Base-by-base conservation (phyloP, 208 protist genomes). In the Angomonas deanei region DNA sequence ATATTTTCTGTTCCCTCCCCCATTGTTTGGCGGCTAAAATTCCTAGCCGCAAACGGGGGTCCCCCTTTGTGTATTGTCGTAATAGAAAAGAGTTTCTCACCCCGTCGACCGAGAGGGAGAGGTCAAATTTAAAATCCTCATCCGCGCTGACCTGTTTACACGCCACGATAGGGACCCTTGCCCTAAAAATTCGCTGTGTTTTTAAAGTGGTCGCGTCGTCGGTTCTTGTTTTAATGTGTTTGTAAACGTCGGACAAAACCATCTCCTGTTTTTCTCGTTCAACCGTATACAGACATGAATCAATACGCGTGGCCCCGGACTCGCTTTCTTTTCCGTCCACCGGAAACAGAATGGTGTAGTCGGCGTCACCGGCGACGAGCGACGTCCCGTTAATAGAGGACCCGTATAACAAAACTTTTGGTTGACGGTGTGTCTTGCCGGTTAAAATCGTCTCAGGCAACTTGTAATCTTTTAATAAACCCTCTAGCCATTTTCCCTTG, bases 171-270 rank as follows among this genome's bases (percentile, higher is more conserved):
- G 88, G 88, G 13, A 92, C 72, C 53, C 88, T 75, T 31, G 88
- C 84, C 3, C 70, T 72, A 61, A 86, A 92, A 68, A 94, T 88
- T n/a, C 72, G 66, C 26, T 94, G 83, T 59, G 70, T 66, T n/a
- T 84, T 68, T 3, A 80, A 10, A 6, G 47, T 53, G 0, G 54
- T n/a, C 19, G 36, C 57, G 24, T 27, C 59, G 24, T 15, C 46
- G 52, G 48, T 61, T 21, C 26, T 21, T 28, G 61, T 36, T 15
- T 65, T 49, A 23, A 89, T 74, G 56, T 87, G 78, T 3, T 63
- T 28, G 60, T 79, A 72, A 47, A 90, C 53, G 23, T 82, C 70
- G 0, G 78, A 76, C 17, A 88, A 61, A 32, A 84, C 58, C 27
- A 50, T 59, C 36, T 86, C 71, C 53, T 88, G 82, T 11, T 71